Percentiles rank a stretch among this genome's conserved stretches.
Conservation (phyloP, 352 stramenopile species). For the Globisporangium echinulatum region DNA sequence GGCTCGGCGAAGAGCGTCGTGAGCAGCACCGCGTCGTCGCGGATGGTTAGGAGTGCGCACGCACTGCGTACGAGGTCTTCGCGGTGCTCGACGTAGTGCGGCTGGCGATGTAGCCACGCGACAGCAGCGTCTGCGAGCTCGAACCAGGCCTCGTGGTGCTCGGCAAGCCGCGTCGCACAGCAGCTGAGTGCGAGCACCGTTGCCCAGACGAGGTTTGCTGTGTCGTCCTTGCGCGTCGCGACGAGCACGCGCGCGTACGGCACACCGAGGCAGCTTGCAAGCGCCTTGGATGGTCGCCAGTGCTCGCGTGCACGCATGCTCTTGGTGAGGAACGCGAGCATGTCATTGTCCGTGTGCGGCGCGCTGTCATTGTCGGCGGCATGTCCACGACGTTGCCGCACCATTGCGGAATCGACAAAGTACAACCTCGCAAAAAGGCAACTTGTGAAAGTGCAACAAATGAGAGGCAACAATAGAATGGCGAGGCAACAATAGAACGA, state of each 20-base stretch:
- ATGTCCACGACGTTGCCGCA: no score
- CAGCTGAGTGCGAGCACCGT: slow-evolving; percentile 43
- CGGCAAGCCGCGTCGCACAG: slow-evolving; percentile 29
- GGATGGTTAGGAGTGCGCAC: slow-evolving; percentile 25
- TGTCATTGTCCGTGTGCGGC: slow-evolving; percentile 22
- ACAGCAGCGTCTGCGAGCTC: slow-evolving; percentile 24
- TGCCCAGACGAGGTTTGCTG: slow-evolving; percentile 43
- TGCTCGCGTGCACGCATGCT: slow-evolving; percentile 22
- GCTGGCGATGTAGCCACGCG: slow-evolving; percentile 41
- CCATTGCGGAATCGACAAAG: no score
- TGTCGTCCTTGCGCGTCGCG: slow-evolving; percentile 33
- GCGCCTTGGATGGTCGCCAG: slow-evolving; percentile 36
- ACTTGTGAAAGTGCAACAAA: no score
- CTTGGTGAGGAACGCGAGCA: slow-evolving; percentile 29
- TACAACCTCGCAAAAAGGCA: no score
- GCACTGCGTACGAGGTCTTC: slow-evolving; percentile 46
- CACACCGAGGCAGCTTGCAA: slow-evolving; percentile 38
- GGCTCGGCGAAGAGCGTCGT: slow-evolving; percentile 31
- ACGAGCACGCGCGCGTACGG: slow-evolving; percentile 27
- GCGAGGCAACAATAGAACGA: no score
- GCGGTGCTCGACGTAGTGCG: slow-evolving; percentile 39
- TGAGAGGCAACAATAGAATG: no score
- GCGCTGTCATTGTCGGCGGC: no score
- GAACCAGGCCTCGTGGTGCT: slow-evolving; percentile 51
- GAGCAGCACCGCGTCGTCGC: slow-evolving; percentile 27